A percentile compares a stretch with the other conserved stretches of the same genome.
phyloP scores from a whole-genome alignment of 129 eudicot genomes.

The Helianthus tuberosus region DNA sequence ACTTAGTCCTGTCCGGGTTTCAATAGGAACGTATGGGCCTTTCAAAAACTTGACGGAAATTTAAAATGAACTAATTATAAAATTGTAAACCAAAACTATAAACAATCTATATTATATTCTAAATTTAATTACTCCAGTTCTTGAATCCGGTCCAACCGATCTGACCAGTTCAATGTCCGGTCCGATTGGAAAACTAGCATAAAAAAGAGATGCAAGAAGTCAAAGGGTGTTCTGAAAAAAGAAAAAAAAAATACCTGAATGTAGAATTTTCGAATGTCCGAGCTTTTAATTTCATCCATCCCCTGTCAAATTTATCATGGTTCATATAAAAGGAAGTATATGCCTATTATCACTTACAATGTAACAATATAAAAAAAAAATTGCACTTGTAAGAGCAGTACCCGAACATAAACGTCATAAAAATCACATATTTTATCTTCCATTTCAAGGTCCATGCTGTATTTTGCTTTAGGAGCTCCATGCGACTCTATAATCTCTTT shows the following conservation, averaged over 20 bases:
- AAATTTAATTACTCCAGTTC: no score
- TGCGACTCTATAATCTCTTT: constrained; percentile 8
- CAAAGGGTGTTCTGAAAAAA: no score
- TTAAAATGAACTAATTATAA: no score
- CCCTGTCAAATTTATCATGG: constrained; percentile 13
- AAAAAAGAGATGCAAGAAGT: no score
- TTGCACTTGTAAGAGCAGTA: constrained; percentile 14
- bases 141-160: no score
- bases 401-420: constrained; percentile 33
- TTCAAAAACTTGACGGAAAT: no score
- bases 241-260: constrained; percentile 17
- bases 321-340: constrained; percentile 13
- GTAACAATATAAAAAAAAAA: background rate
- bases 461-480: constrained; percentile 17
- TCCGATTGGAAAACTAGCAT: no score
- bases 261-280: constrained; percentile 31
- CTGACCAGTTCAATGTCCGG: no score
- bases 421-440: constrained; percentile 40
- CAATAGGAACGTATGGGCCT: no score
- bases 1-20: no score
- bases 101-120: no score
- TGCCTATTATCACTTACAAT: background rate
- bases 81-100: no score
- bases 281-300: constrained; percentile 22
- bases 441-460: constrained; percentile 31